Percentiles rank a stretch among this genome's conserved stretches.
Evolutionary conservation across 2,329 filamentous ascomycete genomes (phyloP).

Genomic region (Fusarium udum): DNA sequence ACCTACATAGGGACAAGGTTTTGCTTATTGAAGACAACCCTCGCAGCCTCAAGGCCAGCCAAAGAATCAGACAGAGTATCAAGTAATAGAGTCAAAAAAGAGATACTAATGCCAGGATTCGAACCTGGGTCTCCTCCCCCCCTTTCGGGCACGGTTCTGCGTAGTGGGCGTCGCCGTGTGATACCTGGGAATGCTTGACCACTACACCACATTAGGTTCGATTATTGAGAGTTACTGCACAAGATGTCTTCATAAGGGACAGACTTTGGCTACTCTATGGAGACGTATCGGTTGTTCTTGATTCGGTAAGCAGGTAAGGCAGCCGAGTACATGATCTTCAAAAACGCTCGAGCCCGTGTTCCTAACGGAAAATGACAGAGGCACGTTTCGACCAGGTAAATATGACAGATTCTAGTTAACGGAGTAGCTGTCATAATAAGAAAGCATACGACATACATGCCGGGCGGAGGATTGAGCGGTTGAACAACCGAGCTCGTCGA

Average conservation of each 20-base stretch:
- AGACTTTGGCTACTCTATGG: background rate
- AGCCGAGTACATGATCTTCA: background rate
- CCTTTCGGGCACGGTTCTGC: background rate
- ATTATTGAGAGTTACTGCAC: background rate
- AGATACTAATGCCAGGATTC: background rate
- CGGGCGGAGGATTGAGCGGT: background rate
- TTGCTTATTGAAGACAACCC: background rate
- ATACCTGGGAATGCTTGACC: background rate
- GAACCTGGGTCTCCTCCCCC: background rate
- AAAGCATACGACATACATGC: background rate
- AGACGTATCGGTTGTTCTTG: background rate
- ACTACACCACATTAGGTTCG: background rate
- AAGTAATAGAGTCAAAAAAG: background rate
- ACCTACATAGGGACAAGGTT: background rate
- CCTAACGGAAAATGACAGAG: background rate
- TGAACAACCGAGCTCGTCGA: background rate
- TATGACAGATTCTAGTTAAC: background rate
- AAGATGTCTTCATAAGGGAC: background rate
- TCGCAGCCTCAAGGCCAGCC: no score
- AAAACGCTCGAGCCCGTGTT: background rate
- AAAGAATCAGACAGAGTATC: background rate
- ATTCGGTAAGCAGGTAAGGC: background rate
- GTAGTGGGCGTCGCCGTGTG: background rate
- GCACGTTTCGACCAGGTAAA: background rate
- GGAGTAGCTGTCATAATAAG: background rate